A percentile compares a stretch with the other conserved stretches of the same genome.
Conservation (phyloP, 352 stramenopile genomes). For the Phytophthora multivora region DNA sequence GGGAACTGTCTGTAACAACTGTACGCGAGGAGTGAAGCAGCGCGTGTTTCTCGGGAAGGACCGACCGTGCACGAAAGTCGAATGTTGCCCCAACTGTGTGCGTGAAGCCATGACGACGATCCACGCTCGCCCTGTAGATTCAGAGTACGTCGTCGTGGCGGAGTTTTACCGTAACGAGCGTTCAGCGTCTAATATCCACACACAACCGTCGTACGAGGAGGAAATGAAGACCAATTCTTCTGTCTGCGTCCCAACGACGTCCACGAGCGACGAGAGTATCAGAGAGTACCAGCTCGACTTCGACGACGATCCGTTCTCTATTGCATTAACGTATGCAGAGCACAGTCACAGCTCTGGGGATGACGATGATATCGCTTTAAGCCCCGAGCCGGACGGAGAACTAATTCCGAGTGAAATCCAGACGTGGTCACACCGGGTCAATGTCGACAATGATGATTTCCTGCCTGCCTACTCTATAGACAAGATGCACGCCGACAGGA, state of each 20-base stretch:
- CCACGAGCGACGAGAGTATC: constrained; percentile 23
- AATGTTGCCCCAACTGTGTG: constrained; percentile 47
- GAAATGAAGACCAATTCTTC: constrained; percentile 25
- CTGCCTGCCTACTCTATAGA: constrained; percentile 11
- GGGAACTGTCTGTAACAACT: constrained; percentile 46
- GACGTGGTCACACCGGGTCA: constrained; percentile 16
- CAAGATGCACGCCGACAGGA: neutral
- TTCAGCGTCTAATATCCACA: neutral
- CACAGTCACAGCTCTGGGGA: constrained; percentile 20
- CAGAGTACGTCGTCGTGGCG: constrained; percentile 31
- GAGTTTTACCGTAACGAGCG: constrained; percentile 20
- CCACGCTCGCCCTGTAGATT: constrained; percentile 21
- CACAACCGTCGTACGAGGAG: neutral
- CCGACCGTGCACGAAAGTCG: constrained; percentile 20
- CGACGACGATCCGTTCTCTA: constrained; percentile 29
- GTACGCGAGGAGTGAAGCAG: constrained; percentile 43
- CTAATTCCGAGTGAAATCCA: constrained; percentile 16
- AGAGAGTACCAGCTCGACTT: constrained; percentile 30
- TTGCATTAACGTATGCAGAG: constrained; percentile 25
- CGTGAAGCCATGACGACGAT: constrained; percentile 35
- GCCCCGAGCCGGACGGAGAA: constrained; percentile 1
- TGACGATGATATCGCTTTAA: constrained; percentile 7
- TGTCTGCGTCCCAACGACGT: constrained; percentile 17
- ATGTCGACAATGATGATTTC: constrained; percentile 30
- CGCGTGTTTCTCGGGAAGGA: constrained; percentile 41